These are phyloP conservation scores for Gentiana straminea DNA, from an alignment of 257 asterid genomes.

Conservation along the genomic window DNA sequence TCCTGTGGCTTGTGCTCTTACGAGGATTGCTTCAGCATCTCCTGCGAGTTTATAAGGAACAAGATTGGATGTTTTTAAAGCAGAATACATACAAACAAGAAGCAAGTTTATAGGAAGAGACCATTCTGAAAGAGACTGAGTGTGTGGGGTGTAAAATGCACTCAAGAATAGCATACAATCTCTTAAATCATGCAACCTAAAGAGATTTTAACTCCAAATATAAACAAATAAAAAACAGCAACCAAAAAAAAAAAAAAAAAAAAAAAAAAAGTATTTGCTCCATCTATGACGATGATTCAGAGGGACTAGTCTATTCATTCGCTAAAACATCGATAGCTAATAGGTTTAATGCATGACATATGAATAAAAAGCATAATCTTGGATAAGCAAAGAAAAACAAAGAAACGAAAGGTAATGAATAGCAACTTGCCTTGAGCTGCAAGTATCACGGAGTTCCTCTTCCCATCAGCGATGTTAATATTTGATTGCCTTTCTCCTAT, in stretches of 20 bases:
- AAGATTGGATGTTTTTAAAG: not conserved
- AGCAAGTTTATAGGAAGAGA: not conserved
- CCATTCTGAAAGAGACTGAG: no score
- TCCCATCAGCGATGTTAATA: constrained; percentile 76
- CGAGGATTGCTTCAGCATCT: constrained; percentile 91
- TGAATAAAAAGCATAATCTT: no score
- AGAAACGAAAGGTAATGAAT: not conserved
- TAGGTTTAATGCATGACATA: not conserved
- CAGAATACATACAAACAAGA: not conserved
- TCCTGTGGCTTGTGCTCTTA: constrained; percentile 72
- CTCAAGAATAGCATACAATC: no score
- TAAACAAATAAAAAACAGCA: no score
- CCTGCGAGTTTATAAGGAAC: constrained; percentile 28
- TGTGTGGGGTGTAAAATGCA: not conserved
- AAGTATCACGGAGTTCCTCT: constrained; percentile 58
- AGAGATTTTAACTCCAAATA: no score
- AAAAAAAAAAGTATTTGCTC: no score
- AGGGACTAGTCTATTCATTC: no score
- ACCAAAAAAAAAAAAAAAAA: no score
- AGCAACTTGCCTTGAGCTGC: constrained; percentile 61
- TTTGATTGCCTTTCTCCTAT: constrained; percentile 91
- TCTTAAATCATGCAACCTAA: no score
- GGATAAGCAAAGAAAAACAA: no score
- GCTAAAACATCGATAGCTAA: no score
- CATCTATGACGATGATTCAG: no score